A percentile compares a stretch with the other conserved stretches of the same genome.
These are phyloP conservation scores for Lizonia empirigonia DNA, from an alignment of 2,329 filamentous ascomycete species.

Conservation along the genomic window DNA sequence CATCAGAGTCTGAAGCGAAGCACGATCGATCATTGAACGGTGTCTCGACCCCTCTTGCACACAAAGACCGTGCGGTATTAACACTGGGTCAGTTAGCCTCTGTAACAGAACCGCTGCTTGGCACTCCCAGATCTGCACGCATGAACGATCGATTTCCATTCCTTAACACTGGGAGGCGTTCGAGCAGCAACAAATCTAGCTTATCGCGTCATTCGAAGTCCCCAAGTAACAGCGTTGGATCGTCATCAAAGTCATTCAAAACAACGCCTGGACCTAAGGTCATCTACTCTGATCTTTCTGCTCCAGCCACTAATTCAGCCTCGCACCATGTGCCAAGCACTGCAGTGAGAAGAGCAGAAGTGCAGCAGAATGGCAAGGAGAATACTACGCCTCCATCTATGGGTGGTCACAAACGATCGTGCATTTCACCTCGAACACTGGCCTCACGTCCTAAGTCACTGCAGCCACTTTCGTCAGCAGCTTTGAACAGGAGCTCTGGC, in stretches of 20 bases:
- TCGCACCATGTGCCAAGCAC: conserved; percentile 13
- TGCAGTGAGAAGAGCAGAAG: conserved; percentile 10
- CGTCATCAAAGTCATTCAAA: conserved; percentile 19
- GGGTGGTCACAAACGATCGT: background rate
- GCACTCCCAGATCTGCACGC: conserved; percentile 37
- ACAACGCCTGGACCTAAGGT: conserved; percentile 16
- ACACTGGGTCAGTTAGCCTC: conserved; percentile 13
- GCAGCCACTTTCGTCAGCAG: conserved; percentile 23
- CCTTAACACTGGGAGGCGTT: conserved; percentile 43
- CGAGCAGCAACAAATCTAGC: conserved; percentile 35
- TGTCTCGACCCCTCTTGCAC: background rate
- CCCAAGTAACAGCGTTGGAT: conserved; percentile 22
- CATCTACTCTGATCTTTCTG: conserved; percentile 30
- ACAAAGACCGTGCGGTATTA: conserved; percentile 1
- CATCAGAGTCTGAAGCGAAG: background rate
- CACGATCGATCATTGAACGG: background rate
- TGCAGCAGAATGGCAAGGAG: conserved; percentile 25
- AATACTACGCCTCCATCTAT: conserved; percentile 25
- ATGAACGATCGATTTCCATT: conserved; percentile 56
- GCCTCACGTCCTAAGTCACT: conserved; percentile 24
- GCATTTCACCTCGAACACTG: background rate
- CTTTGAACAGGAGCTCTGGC: conserved; percentile 17
- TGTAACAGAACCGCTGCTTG: conserved; percentile 11
- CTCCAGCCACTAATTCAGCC: conserved; percentile 12
- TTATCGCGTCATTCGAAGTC: conserved; percentile 24